Percentiles rank a stretch among this genome's conserved stretches.
These are phyloP conservation scores for Sedum album DNA, from an alignment of 164 flowering plant species.

Conservation along the genomic window DNA sequence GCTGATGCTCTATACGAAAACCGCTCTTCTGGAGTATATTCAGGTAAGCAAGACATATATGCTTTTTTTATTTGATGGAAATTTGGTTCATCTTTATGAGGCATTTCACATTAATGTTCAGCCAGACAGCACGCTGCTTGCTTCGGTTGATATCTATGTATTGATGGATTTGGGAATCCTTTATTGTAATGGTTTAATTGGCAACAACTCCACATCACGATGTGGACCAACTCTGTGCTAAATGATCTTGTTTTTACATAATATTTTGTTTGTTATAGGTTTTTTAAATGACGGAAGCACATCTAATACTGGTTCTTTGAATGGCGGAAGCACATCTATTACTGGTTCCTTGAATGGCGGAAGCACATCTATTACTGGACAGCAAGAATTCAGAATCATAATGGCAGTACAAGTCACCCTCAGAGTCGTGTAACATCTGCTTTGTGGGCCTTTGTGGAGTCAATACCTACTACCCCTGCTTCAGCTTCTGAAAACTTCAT, in stretches of 20 bases:
- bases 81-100: background rate
- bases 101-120: background rate
- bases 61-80: background rate
- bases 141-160: constrained; percentile 17
- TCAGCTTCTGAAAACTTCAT: background rate
- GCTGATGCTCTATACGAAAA: constrained; percentile 20
- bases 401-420: constrained; percentile 17
- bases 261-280: constrained; percentile 40
- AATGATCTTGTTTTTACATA: background rate
- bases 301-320: constrained; percentile 12
- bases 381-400: constrained; percentile 20
- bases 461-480: background rate
- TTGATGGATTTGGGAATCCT: constrained; percentile 21
- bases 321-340: too few relatives aligned
- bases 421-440: constrained; percentile 47
- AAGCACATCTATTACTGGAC: constrained; percentile 14
- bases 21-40: background rate
- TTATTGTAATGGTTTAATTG: constrained; percentile 15
- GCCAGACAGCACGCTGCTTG: background rate
- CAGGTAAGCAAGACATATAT: background rate
- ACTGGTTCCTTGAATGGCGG: too few relatives aligned
- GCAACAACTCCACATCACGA: constrained; percentile 11
- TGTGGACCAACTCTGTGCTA: background rate
- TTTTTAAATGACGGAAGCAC: constrained; percentile 17
- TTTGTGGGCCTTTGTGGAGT: constrained; percentile 33